Evolutionary conservation across 75 land plant genomes (phyloP), one percentile per base, ranked within the genome.

Genomic region (Pinus taeda): DNA sequence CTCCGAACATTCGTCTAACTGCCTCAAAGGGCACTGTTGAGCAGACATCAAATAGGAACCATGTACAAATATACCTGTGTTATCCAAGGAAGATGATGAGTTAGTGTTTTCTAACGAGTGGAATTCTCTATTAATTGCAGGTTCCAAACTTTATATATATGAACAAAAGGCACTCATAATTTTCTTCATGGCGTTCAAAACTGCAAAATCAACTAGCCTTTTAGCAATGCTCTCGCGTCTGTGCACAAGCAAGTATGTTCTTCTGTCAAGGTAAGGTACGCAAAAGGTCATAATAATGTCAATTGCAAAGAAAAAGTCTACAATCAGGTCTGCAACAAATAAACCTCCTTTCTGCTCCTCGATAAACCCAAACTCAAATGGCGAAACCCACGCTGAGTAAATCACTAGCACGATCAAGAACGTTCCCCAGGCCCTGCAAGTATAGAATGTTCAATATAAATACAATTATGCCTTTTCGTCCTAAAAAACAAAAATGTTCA

Each of bases 231-330:
- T 20, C 29, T 75, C 58, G 3, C 21, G 83, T 17, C 49, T 53
- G 59, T 85, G 85, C n/a, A 83, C 69, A 45, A 89, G 76, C 65
- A 86, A 60, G 57, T 83, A 86, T 6, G 88, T 86, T 8, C 14
- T 57, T 36, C 37, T 57, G 77, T 89, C 90, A 37, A 83, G 76
- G 74, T 81, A 89, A 6, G 90, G 89, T 6, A 89, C 86, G 49
- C 86, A 89, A 76, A 89, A 86, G 42, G 88, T 89, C 45, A 86
- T 56, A 36, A 89, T 15, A 42, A 86, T 86, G 62, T 89, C 90
- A 13, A 83, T 73, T 4, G 83, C 88, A 45, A 89, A 86, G 74
- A 89, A 86, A 3, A 64, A 84, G 74, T 86, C 76, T 17, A 89
- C 89, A 15, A 79, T 45, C 57, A 81, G 76, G 57, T 89, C 90